Conservation (phyloP, 2,329 filamentous ascomycete genomes). For the Penicillium carneum region DNA sequence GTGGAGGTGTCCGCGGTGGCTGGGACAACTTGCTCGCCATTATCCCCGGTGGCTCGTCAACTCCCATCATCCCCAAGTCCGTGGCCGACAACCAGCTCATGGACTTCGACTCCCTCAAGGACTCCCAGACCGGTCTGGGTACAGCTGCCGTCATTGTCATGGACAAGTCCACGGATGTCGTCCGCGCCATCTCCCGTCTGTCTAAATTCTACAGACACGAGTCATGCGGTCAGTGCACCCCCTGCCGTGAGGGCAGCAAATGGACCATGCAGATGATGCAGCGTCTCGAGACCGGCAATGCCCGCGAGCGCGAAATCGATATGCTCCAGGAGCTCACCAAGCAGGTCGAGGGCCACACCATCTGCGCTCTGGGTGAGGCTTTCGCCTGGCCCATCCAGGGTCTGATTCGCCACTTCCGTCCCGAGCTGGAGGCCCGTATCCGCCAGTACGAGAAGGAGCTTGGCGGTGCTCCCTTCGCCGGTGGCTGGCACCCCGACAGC, state of each 20-base stretch:
- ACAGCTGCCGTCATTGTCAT: slow-evolving; percentile 98
- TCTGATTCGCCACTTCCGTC: slow-evolving; percentile 96
- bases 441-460: slow-evolving; percentile 75
- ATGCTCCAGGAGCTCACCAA: slow-evolving; percentile 99
- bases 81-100: slow-evolving; percentile 95
- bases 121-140: slow-evolving; percentile 94
- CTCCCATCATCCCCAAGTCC: slow-evolving; percentile 87
- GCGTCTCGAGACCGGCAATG: slow-evolving; percentile 90
- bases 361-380: slow-evolving; percentile 95
- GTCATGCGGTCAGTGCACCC: slow-evolving; percentile 96
- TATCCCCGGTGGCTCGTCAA: slow-evolving; percentile 96
- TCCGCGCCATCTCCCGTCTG: slow-evolving; percentile 89
- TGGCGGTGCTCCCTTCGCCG: slow-evolving; percentile 78
- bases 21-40: slow-evolving; percentile 97
- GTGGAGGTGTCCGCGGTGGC: slow-evolving; percentile 91
- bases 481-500: slow-evolving; percentile 83
- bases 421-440: slow-evolving; percentile 92
- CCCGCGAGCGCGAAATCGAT: slow-evolving; percentile 90
- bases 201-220: slow-evolving; percentile 98
- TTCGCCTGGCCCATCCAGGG: slow-evolving; percentile 99
- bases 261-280: slow-evolving; percentile 99
- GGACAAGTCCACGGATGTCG: slow-evolving; percentile 96
- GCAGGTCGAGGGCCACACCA: slow-evolving; percentile 98
- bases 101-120: slow-evolving; percentile 98
- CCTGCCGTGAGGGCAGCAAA: slow-evolving; percentile 98